A percentile compares a stretch with the other conserved stretches of the same genome.
These are phyloP conservation scores for Rosa lucieae DNA, from an alignment of 306 rosid genomes.

Conservation along the genomic window DNA sequence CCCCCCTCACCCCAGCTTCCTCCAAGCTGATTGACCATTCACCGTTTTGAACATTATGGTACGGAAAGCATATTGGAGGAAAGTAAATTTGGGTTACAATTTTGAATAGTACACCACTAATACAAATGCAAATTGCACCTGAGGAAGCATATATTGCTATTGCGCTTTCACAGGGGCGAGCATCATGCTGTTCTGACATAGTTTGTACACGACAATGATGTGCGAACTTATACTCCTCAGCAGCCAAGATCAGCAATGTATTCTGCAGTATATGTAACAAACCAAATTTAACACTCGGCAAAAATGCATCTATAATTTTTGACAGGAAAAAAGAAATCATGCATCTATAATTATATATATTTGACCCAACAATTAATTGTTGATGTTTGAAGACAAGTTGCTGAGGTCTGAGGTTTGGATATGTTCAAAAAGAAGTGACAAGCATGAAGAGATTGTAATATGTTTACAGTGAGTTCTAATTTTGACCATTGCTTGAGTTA, in stretches of 20 bases:
- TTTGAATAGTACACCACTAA: background rate
- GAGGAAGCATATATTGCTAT: background rate
- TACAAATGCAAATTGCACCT: background rate
- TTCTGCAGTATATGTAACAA: too few relatives aligned
- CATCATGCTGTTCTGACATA: conserved; percentile 14
- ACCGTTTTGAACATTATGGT: background rate
- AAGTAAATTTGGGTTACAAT: background rate
- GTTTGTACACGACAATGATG: conserved; percentile 6
- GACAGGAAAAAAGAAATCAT: background rate
- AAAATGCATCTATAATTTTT: too few relatives aligned
- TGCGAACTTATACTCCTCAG: too few relatives aligned
- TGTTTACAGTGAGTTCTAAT: background rate
- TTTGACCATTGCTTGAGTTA: background rate
- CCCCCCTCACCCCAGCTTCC: background rate
- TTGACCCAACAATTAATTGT: background rate
- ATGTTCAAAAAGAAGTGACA: background rate
- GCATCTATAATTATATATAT: background rate
- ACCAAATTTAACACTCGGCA: too few relatives aligned
- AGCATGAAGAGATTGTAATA: background rate
- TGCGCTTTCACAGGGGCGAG: background rate
- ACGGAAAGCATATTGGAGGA: background rate
- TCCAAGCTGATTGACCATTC: background rate
- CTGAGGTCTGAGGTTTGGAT: background rate
- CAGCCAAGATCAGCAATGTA: too few relatives aligned
- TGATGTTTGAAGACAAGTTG: background rate